Base-by-base conservation (phyloP, 2,329 filamentous ascomycete genomes). In the Stemphylium lycopersici region DNA sequence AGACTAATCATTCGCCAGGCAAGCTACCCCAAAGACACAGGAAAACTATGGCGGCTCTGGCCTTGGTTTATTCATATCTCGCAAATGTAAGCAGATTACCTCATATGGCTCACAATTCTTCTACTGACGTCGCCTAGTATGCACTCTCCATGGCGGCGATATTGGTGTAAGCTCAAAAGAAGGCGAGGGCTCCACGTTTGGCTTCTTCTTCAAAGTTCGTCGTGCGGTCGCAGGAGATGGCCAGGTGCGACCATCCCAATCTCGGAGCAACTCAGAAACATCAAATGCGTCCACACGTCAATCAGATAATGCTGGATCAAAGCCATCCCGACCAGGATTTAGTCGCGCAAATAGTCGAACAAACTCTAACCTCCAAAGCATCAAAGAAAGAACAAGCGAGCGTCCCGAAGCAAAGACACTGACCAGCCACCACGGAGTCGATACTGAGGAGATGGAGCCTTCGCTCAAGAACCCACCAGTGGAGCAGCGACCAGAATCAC, bases 11-110 rank as follows among this genome's bases (percentile, higher is more conserved):
- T 11, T 11, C 8, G 6, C 5, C 39, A 74, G 70, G 46, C 73
- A 72, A 64, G 74, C 74, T 13, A 74, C 73, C 3, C 74, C 74
- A 1, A 75, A 75, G 40, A 76, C 74, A 6, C 74, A 76, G 22
- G 73, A 75, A 31, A 74, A 70, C 4, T 80, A 80, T 36, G 78
- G 78, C 4, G 74, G 74, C 4, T 74, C 70, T n/a, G 74, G 74
- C 0, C 61, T 76, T 1, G 74, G 74, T 2, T 63, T 75, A 0
- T 74, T 74, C 56, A 76, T 76, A 40, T 73, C 71, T 11, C 70
- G 73, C 22, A 75, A 75, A 65, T 48, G 71, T 73, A 61, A 45
- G 68, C 52, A 13, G 1, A 5, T 12, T 8, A 24, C 1, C 6
- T 2, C 11, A 13, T 16, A 24, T 1, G 4, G 20, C 5, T 8